A percentile compares a stretch with the other conserved stretches of the same genome.
Conservation (phyloP, 2,329 filamentous ascomycete genomes). For the Paracamarosporium sp. region DNA sequence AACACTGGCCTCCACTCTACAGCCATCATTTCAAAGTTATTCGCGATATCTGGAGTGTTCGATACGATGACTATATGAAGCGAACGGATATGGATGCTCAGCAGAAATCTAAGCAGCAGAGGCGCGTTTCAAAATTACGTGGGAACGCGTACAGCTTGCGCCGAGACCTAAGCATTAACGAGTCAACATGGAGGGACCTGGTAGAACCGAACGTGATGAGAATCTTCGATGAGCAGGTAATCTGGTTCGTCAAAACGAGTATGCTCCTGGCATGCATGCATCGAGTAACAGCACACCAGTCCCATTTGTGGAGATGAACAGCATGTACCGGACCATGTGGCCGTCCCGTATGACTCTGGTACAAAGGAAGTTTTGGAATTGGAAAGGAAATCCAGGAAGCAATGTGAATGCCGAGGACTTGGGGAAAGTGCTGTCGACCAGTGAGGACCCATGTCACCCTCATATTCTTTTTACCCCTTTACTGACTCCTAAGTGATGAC, state of each 20-base stretch:
- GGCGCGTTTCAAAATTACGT: not conserved
- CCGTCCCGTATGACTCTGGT: too few relatives aligned
- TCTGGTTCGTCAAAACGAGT: not conserved
- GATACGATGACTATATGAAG: conserved; percentile 2
- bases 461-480: too few relatives aligned
- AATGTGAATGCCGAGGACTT: too few relatives aligned
- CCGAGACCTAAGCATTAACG: not conserved
- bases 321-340: too few relatives aligned
- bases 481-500: too few relatives aligned
- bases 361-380: too few relatives aligned
- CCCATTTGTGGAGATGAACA: too few relatives aligned
- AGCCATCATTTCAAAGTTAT: not conserved
- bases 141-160: not conserved
- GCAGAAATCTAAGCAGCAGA: not conserved
- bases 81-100: too few relatives aligned
- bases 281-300: too few relatives aligned
- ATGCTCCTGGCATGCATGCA: not conserved
- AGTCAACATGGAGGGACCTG: not conserved
- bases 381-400: too few relatives aligned
- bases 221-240: not conserved
- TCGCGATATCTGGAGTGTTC: not conserved
- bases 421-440: too few relatives aligned
- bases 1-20: not conserved
- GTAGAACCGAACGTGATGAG: not conserved
- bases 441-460: too few relatives aligned